Base-by-base conservation (phyloP, 2,329 filamentous ascomycete species). In the Gyromitra esculenta region DNA sequence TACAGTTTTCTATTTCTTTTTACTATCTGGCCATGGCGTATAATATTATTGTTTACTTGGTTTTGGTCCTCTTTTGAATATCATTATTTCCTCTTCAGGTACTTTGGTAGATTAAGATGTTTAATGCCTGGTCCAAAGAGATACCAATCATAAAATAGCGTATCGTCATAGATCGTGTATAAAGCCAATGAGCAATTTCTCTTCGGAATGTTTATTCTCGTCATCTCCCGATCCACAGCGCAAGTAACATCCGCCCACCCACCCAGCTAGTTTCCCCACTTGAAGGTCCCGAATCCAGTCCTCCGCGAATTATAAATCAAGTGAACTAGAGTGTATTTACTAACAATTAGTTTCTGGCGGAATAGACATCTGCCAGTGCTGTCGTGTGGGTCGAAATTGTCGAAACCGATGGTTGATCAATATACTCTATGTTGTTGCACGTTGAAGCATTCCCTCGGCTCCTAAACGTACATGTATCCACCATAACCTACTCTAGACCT, bases 91-190 rank as follows among this genome's bases (percentile, higher is more conserved):
- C 15, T 8, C 35, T 50, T 15, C 8, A 35, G 31, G 11, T 50
- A 18, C 18, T 52, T 31, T 56, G 18, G 21, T 25, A 41, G 5
- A 54, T 52, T 54, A 72, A 43, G 45, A 13, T 37, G 37, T 67
- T 73, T 13, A 21, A 37, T 35, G 13, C 41, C 7, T 45, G 45
- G 31, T 39, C 9, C 2, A 9, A 43, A 56, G 3, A 31, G 43
- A 56, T 43, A 56, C 64, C 37, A 67, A 15, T 56, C 5, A 41
- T 67, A 45, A n/a, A 11, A 25, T 54, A 35, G 45, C 63, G 41
- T 66, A 66, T 52, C 8, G 31, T 50, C 37, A n/a, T 31, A 50
- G 31, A 31, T 11, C 5, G 21, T 48, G 18, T 18, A 45, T 21
- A 50, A 64, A 50, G 3, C 18, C 45, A 54, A 54, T 54, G 31